Evolutionary conservation across 495 filamentous ascomycete genomes (phyloP).

Genomic region (Aspergillus hancockii): DNA sequence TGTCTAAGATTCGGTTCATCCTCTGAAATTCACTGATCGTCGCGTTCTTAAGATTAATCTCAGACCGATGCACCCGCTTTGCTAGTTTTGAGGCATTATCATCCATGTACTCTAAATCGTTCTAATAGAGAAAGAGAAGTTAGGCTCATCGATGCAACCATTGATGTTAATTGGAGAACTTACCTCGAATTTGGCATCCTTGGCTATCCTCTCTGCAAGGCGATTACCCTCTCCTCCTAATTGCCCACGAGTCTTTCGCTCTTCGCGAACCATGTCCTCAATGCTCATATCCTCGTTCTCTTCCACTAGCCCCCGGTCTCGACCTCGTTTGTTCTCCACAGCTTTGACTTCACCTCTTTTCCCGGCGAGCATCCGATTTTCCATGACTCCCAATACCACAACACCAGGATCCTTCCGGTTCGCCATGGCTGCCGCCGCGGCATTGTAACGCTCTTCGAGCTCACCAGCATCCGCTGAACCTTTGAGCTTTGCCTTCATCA

Average conservation of each 20-base stretch:
- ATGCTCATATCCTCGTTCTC: slow-evolving; percentile 96
- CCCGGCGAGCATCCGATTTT: slow-evolving; percentile 81
- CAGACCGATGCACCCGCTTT: slow-evolving; percentile 83
- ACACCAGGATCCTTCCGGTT: slow-evolving; percentile 64
- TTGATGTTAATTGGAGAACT: slow-evolving; percentile 15
- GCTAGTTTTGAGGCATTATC: slow-evolving; percentile 92
- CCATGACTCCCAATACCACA: slow-evolving; percentile 81
- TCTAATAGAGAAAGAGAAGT: slow-evolving; percentile 37
- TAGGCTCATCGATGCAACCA: not conserved
- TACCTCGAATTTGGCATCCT: slow-evolving; percentile 85
- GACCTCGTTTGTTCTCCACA: slow-evolving; percentile 73
- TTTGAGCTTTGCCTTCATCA: slow-evolving; percentile 90
- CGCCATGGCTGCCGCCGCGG: slow-evolving; percentile 59
- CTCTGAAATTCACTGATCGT: slow-evolving; percentile 88
- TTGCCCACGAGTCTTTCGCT: slow-evolving; percentile 78
- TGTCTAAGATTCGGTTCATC: slow-evolving; percentile 84
- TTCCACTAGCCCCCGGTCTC: slow-evolving; percentile 75
- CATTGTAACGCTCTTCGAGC: slow-evolving; percentile 84
- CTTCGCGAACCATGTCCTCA: slow-evolving; percentile 93
- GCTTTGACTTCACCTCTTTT: slow-evolving; percentile 72
- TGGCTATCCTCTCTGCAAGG: slow-evolving; percentile 87
- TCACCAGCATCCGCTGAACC: slow-evolving; percentile 69
- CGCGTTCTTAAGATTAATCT: slow-evolving; percentile 83
- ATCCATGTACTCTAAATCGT: slow-evolving; percentile 95
- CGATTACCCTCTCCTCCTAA: slow-evolving; percentile 77